phyloP scores from a whole-genome alignment of 2,329 filamentous ascomycete genomes.

The Cryphonectria radicalis region DNA sequence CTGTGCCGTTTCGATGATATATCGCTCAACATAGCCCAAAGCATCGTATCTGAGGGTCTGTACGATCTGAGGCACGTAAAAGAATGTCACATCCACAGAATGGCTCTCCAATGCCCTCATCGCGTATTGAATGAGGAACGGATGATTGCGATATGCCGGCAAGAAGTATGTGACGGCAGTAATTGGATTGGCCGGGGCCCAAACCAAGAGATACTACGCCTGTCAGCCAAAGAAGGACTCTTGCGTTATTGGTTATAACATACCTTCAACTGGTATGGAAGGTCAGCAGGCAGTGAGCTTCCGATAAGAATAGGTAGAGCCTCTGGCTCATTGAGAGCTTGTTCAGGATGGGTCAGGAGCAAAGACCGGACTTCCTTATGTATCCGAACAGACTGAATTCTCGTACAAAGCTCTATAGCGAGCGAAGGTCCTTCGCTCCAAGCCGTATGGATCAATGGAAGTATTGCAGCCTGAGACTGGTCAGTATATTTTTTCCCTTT shows the following conservation, averaged over 20 bases:
- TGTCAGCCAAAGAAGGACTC: conserved; percentile 34
- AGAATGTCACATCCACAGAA: conserved; percentile 96
- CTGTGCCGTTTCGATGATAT: conserved; percentile 94
- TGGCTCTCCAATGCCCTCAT: conserved; percentile 95
- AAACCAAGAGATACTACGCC: conserved; percentile 81
- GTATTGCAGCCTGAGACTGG: conserved; percentile 53
- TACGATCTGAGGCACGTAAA: conserved; percentile 98
- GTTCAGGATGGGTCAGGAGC: conserved; percentile 81
- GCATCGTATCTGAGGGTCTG: conserved; percentile 92
- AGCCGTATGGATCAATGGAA: conserved; percentile 74
- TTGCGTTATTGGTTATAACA: conserved; percentile 20
- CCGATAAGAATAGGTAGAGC: conserved; percentile 84
- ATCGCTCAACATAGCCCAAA: conserved; percentile 92
- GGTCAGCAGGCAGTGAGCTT: conserved; percentile 73
- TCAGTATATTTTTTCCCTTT: conserved; percentile 26
- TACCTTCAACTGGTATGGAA: conserved; percentile 85
- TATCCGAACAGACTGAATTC: conserved; percentile 78
- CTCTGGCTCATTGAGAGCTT: conserved; percentile 78
- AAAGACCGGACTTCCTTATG: conserved; percentile 77
- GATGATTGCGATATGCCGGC: conserved; percentile 87
- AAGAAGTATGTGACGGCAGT: conserved; percentile 93
- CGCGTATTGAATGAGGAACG: conserved; percentile 93
- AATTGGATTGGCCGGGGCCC: conserved; percentile 89
- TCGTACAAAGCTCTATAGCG: conserved; percentile 80
- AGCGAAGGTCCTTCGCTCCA: conserved; percentile 86